Conservation (phyloP, 78 protist genomes). For the Bodo saltans region DNA sequence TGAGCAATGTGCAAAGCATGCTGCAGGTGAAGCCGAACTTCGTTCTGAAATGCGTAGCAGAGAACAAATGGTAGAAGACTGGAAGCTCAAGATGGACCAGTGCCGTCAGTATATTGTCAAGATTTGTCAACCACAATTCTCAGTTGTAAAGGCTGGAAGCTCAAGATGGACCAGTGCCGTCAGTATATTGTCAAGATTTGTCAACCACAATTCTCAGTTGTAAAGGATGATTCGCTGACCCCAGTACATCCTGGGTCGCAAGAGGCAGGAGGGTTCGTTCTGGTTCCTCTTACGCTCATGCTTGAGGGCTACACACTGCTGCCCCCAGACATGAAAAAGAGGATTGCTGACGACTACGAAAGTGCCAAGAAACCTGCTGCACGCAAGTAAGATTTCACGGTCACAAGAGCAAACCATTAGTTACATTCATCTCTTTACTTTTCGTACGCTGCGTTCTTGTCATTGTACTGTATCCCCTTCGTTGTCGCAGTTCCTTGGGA, state of each 20-base stretch:
- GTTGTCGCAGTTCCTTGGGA: too few relatives aligned
- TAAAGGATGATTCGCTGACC: neutral
- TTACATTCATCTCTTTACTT: too few relatives aligned
- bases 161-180: neutral
- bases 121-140: neutral
- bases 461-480: too few relatives aligned
- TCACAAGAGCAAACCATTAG: too few relatives aligned
- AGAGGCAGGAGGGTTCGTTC: neutral
- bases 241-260: neutral
- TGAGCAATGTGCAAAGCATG: too few relatives aligned
- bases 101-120: neutral
- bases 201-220: neutral
- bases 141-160: neutral
- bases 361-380: neutral
- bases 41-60: too few relatives aligned
- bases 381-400: too few relatives aligned
- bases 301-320: neutral
- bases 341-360: neutral
- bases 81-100: neutral
- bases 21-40: too few relatives aligned
- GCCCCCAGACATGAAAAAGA: neutral
- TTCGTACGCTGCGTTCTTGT: too few relatives aligned
- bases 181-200: neutral
- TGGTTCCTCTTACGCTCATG: neutral
- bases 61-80: neutral